Evolutionary conservation across 2,329 filamentous ascomycete species (phyloP), one percentile per base, ranked within the genome.

Genomic region (Chrysosporium queenslandicum): DNA sequence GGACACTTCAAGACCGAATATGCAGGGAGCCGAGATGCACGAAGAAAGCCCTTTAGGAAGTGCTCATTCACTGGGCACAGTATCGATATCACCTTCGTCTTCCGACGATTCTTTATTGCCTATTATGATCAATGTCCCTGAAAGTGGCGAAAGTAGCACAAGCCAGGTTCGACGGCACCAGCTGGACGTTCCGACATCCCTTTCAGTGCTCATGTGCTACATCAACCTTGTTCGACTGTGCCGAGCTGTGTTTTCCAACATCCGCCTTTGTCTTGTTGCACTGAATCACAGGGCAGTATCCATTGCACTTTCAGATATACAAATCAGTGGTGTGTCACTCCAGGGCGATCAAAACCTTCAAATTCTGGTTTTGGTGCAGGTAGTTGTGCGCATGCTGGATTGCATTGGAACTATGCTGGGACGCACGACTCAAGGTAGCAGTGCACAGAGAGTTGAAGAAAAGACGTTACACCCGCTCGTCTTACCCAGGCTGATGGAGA

Each of bases 341-440:
- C 48, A 50, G 25, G 48, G 48, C 7, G 48, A 50, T 23, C 48
- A 50, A 29, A 43, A 36, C 27, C 48, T 50, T 36, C 48, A 50
- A 16, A 50, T 50, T 34, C 39, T 50, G 18, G 30, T 50, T 7
- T 16, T 50, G 25, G 48, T 50, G 6, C 48, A 50, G 29, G 48
- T 50, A 16, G 37, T 50, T 36, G 40, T 50, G 20, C 48, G 48
- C 7, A 42, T 50, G 40, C 27, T 50, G 11, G 48, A 50, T 34
- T 50, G 37, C 37, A 50, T 50, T 18, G 48, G 48, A 25, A 25
- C 12, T 6, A 42, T 50, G 25, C 30, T 50, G 6, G 48, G 48
- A 23, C 39, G 40, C 16, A 50, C 25, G n/a, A 11, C 7, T 25
- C n/a, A 4, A 7, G 42, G 11, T 11, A 41, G 21, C 23, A 36